Percentiles rank a stretch among this genome's conserved stretches.
Evolutionary conservation across 1,139 yeast species (phyloP).

Genomic region (Blastobotrys malaysiensis): DNA sequence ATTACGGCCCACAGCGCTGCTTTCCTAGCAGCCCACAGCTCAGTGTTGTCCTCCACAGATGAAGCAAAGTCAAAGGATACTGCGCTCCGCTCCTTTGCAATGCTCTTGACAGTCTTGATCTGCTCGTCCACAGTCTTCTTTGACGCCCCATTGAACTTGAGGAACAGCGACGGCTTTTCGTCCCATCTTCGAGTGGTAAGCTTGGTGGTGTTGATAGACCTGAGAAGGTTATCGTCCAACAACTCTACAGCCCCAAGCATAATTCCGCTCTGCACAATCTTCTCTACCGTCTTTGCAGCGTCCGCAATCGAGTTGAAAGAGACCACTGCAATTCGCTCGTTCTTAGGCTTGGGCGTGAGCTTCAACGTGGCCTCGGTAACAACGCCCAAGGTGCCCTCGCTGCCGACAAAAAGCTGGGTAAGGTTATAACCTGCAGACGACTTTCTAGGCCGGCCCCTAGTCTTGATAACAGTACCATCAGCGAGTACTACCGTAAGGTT

Average conservation of each 20-base stretch:
- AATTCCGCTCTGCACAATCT: conserved; percentile 48
- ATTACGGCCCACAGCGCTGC: conserved; percentile 84
- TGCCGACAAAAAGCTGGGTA: conserved; percentile 57
- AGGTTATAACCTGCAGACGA: conserved; percentile 66
- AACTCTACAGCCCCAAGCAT: conserved; percentile 60
- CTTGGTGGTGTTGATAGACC: conserved; percentile 42
- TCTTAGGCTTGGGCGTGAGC: conserved; percentile 49
- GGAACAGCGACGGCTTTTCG: conserved; percentile 57
- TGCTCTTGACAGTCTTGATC: conserved; percentile 20
- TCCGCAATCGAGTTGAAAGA: conserved; percentile 51
- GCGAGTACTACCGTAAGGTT: conserved; percentile 58
- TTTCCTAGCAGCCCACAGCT: conserved; percentile 84
- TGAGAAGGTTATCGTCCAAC: conserved; percentile 53
- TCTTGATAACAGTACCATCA: conserved; percentile 61
- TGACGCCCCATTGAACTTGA: conserved; percentile 55
- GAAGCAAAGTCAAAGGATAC: conserved; percentile 51
- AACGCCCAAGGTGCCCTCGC: conserved; percentile 67
- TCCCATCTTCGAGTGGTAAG: conserved; percentile 41
- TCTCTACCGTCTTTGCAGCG: conserved; percentile 55
- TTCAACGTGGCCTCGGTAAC: conserved; percentile 66
- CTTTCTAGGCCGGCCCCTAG: conserved; percentile 58
- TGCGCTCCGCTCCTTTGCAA: conserved; percentile 22
- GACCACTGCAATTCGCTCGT: conserved; percentile 55
- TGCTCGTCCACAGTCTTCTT: conserved; percentile 29
- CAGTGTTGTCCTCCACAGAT: conserved; percentile 58